These are phyloP conservation scores for Phialophora verrucosa DNA, from an alignment of 2,329 filamentous ascomycete genomes.

Conservation along the genomic window DNA sequence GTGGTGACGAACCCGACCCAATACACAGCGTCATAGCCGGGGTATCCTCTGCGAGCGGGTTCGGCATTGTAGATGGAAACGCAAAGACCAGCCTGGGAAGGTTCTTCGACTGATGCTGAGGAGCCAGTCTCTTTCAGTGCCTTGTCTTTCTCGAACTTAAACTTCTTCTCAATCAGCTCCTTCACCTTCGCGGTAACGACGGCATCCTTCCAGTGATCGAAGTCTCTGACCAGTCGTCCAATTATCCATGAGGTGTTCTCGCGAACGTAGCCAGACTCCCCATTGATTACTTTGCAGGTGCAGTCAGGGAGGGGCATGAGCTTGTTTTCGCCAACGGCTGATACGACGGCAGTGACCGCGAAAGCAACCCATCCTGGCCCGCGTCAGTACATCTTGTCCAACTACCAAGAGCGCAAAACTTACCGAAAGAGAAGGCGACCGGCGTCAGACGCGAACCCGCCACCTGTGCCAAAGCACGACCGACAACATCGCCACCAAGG, in stretches of 20 bases:
- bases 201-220: slow-evolving; percentile 40
- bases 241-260: slow-evolving; percentile 53
- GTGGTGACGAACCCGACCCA: slow-evolving; percentile 40
- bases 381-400: background rate
- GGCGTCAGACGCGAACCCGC: slow-evolving; percentile 39
- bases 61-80: slow-evolving; percentile 36
- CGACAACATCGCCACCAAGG: slow-evolving; percentile 47
- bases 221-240: slow-evolving; percentile 52
- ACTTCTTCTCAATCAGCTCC: slow-evolving; percentile 13
- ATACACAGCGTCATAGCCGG: slow-evolving; percentile 33
- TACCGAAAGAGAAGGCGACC: slow-evolving; percentile 47
- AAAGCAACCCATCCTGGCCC: slow-evolving; percentile 47
- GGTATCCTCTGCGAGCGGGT: slow-evolving; percentile 23
- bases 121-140: slow-evolving; percentile 20
- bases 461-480: slow-evolving; percentile 45
- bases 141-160: slow-evolving; percentile 24
- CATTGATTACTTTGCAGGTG: slow-evolving; percentile 46
- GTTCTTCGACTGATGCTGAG: background rate
- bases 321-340: slow-evolving; percentile 43
- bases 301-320: slow-evolving; percentile 46
- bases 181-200: slow-evolving; percentile 12
- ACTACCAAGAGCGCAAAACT: background rate
- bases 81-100: slow-evolving; percentile 32
- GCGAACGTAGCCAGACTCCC: slow-evolving; percentile 44
- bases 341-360: slow-evolving; percentile 42